phyloP scores from a whole-genome alignment of 2,329 filamentous ascomycete genomes.

The Fonsecaea pugnacius region DNA sequence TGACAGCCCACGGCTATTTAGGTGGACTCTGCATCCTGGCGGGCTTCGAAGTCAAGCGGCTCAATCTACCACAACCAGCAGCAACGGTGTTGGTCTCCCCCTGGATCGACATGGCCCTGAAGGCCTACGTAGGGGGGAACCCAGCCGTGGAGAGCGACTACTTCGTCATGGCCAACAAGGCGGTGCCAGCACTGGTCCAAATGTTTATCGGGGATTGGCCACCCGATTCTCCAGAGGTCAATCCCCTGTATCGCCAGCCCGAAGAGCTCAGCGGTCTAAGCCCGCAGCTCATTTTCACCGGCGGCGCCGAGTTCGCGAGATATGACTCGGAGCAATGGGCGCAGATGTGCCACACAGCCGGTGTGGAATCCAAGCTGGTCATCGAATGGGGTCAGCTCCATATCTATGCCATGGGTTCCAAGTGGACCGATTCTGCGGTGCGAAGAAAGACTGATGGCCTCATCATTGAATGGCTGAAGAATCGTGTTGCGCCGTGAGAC shows the following conservation, averaged over 20 bases:
- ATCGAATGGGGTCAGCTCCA: conserved; percentile 24
- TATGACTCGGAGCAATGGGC: conserved; percentile 15
- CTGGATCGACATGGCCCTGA: conserved; percentile 82
- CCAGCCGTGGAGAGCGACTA: conserved; percentile 23
- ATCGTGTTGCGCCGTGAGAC: neutral
- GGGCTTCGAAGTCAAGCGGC: conserved; percentile 8
- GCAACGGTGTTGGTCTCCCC: conserved; percentile 89
- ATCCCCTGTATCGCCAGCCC: conserved; percentile 12
- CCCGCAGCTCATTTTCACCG: conserved; percentile 20
- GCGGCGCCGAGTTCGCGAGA: conserved; percentile 18
- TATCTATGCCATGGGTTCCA: conserved; percentile 24
- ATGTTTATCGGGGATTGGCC: conserved; percentile 10
- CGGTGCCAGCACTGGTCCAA: neutral
- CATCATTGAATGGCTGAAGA: conserved; percentile 25
- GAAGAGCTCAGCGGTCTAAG: conserved; percentile 11
- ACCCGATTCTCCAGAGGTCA: conserved; percentile 14
- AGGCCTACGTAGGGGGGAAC: conserved; percentile 21
- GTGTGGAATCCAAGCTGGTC: conserved; percentile 6
- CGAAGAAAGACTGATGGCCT: conserved; percentile 17
- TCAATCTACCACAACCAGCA: conserved; percentile 69
- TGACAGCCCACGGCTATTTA: neutral
- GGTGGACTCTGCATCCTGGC: conserved; percentile 72
- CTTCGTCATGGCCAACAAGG: conserved; percentile 19
- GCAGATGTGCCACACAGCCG: conserved; percentile 7
- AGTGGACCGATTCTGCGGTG: conserved; percentile 16